Evolutionary conservation across 164 flowering plant genomes (phyloP), one percentile per base, ranked within the genome.

Genomic region (Santalum album): DNA sequence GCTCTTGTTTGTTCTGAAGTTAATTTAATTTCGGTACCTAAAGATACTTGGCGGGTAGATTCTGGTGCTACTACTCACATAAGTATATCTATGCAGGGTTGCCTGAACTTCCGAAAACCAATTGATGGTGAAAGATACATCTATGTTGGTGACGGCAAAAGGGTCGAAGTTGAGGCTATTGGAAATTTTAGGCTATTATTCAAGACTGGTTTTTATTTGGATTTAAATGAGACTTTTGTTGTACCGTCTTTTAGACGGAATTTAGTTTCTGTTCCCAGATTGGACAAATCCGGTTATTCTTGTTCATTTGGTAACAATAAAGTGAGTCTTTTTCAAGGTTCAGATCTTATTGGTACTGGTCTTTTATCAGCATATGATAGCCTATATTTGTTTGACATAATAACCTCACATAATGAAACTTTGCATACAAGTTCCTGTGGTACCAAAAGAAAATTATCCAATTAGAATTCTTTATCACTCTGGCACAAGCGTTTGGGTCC

Each of bases 51-150:
- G n/a, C n/a, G 36, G 11, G 36, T 32, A 11, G 36, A 32, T 32
- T 32, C 36, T 32, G 36, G 36, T 46, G 11, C 7, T 46, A 5
- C 6, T 15, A 5, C 7, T 18, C 6, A 20, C 12, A 25, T 5
- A 49, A 45, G 32, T 49, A 6, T 49, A 19, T 53, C 54, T 14
- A 40, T 60, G 25, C 49, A 53, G 44, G 53, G 65, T 47, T 67
- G 65, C 42, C 55, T 67, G 16, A 39, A 46, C 21, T 35, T 48
- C 49, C 54, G 39, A 60, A 46, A 24, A 29, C 49, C 54, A 51
- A 56, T 7, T 60, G 61, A 60, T 66, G 65, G 15, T 56, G 59
- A 66, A 61, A 66, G 69, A 65, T 55, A 9, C 62, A 52, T 67
- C 63, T 57, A 58, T 62, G 52, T 46, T 16, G 55, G 63, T n/a